Percentiles rank a stretch among this genome's conserved stretches.
Conservation (phyloP, 148 eudicot species). For the Rhododendron williamsianum region DNA sequence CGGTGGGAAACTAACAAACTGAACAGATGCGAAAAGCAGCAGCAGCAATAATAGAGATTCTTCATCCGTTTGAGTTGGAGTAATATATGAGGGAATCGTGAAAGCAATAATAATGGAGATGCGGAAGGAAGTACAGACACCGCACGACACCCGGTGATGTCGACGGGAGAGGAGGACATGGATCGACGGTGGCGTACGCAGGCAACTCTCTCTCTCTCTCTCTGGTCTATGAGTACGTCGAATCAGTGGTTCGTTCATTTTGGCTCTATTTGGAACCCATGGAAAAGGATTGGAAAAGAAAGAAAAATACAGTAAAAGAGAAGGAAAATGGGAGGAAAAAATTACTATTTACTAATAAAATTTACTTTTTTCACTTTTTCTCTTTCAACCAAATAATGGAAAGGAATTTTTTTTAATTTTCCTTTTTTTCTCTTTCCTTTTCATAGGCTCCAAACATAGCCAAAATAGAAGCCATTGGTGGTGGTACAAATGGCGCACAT, state of each 20-base stretch:
- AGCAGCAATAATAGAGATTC: background rate
- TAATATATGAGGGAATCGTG: background rate
- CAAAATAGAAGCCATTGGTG: background rate
- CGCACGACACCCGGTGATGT: background rate
- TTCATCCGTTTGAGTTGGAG: conserved; percentile 5
- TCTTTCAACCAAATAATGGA: too few species aligned
- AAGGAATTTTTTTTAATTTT: too few species aligned
- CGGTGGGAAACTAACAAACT: background rate
- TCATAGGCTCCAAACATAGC: too few species aligned
- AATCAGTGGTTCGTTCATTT: background rate
- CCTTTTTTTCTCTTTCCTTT: too few species aligned
- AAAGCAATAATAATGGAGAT: background rate
- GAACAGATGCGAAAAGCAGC: background rate
- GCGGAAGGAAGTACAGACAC: background rate
- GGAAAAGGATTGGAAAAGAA: too few species aligned
- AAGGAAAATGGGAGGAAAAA: too few species aligned
- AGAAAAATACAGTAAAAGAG: too few species aligned
- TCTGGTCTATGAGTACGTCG: background rate
- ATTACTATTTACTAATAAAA: too few species aligned
- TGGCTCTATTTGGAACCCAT: too few species aligned
- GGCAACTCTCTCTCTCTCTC: background rate
- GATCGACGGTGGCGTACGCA: background rate
- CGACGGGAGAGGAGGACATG: background rate
- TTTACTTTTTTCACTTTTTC: too few species aligned
- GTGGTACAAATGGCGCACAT: conserved; percentile 6